Evolutionary conservation across 1,284 basidiomycete species (phyloP).

Genomic region (Megacollybia platyphylla): DNA sequence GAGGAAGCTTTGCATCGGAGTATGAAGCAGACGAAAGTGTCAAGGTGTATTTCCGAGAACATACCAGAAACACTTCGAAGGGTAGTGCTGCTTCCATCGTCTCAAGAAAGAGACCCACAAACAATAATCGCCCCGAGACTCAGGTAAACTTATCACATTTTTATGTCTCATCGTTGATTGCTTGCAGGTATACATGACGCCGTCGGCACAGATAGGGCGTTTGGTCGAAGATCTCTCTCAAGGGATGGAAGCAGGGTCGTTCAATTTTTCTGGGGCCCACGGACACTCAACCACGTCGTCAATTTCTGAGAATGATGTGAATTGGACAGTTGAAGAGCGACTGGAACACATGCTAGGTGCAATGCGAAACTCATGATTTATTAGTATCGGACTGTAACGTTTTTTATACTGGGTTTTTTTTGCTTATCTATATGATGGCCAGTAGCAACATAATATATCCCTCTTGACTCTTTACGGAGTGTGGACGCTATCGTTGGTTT

Average conservation of each 20-base stretch:
- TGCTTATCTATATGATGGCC: neutral
- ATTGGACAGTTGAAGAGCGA: constrained; percentile 64
- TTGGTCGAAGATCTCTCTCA: constrained; percentile 70
- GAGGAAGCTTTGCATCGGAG: constrained; percentile 63
- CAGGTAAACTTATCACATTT: constrained; percentile 37
- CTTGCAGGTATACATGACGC: constrained; percentile 65
- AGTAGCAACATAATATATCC: no score
- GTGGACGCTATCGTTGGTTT: neutral
- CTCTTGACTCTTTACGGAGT: neutral
- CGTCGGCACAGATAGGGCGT: constrained; percentile 63
- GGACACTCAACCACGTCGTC: constrained; percentile 49
- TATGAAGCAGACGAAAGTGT: constrained; percentile 48
- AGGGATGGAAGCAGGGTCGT: constrained; percentile 67
- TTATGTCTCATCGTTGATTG: constrained; percentile 9
- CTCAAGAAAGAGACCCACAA: constrained; percentile 41
- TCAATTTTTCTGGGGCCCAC: constrained; percentile 46
- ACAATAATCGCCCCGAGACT: constrained; percentile 61
- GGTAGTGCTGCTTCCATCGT: constrained; percentile 47
- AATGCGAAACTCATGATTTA: constrained; percentile 25
- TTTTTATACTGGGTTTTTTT: constrained; percentile 6
- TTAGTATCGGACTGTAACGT: constrained; percentile 11
- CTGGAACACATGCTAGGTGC: constrained; percentile 62
- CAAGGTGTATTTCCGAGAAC: constrained; percentile 64
- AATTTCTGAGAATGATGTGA: constrained; percentile 44
- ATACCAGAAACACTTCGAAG: constrained; percentile 51